Conservation (phyloP, 148 eudicot species). For the Agrostemma githago region DNA sequence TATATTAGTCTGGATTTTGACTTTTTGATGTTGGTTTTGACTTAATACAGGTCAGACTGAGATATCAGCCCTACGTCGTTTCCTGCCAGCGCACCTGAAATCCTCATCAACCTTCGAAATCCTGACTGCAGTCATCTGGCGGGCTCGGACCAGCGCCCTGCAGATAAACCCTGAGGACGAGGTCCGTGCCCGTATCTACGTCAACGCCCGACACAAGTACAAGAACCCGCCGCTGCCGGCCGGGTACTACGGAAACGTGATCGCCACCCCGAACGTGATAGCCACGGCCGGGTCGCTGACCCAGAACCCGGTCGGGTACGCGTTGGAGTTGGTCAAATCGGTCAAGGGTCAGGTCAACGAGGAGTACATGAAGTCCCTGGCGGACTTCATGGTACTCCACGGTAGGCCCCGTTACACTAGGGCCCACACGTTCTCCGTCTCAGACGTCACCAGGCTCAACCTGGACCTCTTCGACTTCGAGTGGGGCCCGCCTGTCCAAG, state of each 20-base stretch:
- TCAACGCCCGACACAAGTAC: slow-evolving; percentile 3
- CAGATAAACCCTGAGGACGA: slow-evolving; percentile 1
- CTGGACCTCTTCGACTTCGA: background rate
- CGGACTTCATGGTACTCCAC: slow-evolving; percentile 8
- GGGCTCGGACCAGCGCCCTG: slow-evolving; percentile 4
- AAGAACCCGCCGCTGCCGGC: slow-evolving; percentile 4
- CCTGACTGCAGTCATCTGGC: slow-evolving; percentile 12
- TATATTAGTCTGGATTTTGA: too few relatives aligned
- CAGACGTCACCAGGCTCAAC: slow-evolving; percentile 5
- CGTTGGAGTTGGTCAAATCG: slow-evolving; percentile 2
- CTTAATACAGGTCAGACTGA: slow-evolving; percentile 13
- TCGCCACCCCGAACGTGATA: slow-evolving; percentile 2
- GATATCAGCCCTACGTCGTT: slow-evolving; percentile 1
- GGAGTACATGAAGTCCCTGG: slow-evolving; percentile 13
- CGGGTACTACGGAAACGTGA: slow-evolving; percentile 10
- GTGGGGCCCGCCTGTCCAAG: slow-evolving; percentile 14
- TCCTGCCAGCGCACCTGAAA: background rate
- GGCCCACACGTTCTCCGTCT: slow-evolving; percentile 13
- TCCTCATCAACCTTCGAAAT: slow-evolving; percentile 9
- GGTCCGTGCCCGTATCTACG: background rate
- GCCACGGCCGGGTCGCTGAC: background rate
- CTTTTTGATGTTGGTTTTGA: too few relatives aligned
- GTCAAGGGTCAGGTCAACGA: slow-evolving; percentile 1
- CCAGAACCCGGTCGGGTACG: slow-evolving; percentile 7
- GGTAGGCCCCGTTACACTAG: slow-evolving; percentile 14